Percentiles rank a stretch among this genome's conserved stretches.
These are phyloP conservation scores for Babesia bigemina DNA, from an alignment of 169 alveolate genomes.

Conservation along the genomic window DNA sequence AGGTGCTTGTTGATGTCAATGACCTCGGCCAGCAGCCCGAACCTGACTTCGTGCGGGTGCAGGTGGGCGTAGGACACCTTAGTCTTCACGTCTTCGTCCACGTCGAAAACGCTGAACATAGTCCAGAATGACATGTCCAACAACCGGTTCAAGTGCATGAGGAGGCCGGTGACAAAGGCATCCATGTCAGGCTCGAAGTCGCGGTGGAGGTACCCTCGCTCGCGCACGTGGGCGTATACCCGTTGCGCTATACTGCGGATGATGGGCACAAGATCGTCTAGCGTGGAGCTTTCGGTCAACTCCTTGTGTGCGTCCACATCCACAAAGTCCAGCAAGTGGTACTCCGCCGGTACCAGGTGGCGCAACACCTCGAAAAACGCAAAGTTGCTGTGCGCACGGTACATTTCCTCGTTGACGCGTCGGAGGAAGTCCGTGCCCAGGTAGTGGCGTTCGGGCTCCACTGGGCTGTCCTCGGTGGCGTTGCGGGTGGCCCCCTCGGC, in stretches of 20 bases:
- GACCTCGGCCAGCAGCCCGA: slow-evolving; percentile 36
- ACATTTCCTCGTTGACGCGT: slow-evolving; percentile 36
- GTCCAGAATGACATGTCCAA: slow-evolving; percentile 64
- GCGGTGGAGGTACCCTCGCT: slow-evolving; percentile 18
- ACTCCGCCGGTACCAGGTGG: slow-evolving; percentile 50
- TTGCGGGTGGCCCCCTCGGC: not conserved
- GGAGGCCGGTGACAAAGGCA: not conserved
- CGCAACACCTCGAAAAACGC: slow-evolving; percentile 63
- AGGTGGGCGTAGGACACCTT: slow-evolving; percentile 48
- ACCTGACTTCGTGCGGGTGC: slow-evolving; percentile 18
- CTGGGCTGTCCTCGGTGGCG: not conserved
- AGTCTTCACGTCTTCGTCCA: slow-evolving; percentile 23
- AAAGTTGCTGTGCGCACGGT: slow-evolving; percentile 47
- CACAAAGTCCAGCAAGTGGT: slow-evolving; percentile 53
- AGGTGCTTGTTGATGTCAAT: not conserved
- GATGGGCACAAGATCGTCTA: not conserved
- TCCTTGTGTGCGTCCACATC: not conserved
- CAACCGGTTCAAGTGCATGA: slow-evolving; percentile 18
- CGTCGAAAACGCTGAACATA: slow-evolving; percentile 28
- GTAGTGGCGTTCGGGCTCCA: slow-evolving; percentile 7
- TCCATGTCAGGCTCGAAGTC: slow-evolving; percentile 27
- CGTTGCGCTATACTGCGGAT: not conserved
- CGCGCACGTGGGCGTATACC: slow-evolving; percentile 7
- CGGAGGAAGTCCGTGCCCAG: slow-evolving; percentile 33
- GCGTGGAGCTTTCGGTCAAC: not conserved